phyloP scores from a whole-genome alignment of 2,329 filamentous ascomycete genomes.

The Bipolaris bicolor region DNA sequence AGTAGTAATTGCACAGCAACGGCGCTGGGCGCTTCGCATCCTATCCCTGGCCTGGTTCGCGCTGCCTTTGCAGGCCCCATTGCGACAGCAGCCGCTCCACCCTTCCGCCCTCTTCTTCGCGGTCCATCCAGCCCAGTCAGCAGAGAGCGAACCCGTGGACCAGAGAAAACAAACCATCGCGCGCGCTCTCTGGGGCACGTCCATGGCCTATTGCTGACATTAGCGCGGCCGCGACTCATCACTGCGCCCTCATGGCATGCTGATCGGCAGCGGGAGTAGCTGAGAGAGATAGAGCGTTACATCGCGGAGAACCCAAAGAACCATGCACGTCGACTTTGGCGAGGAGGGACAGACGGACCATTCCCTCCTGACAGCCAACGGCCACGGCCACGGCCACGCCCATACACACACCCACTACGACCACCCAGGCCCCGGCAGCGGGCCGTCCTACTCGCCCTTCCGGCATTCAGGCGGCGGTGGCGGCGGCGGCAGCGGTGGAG shows the following conservation, averaged over 20 bases:
- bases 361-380: conserved; percentile 38
- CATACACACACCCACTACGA: conserved; percentile 40
- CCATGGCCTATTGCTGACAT: conserved; percentile 27
- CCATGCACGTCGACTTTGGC: conserved; percentile 50
- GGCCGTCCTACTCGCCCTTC: conserved; percentile 43
- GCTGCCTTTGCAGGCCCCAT: conserved; percentile 25
- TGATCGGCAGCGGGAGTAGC: conserved; percentile 33
- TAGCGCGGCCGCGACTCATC: conserved; percentile 31
- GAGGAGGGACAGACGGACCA: conserved; percentile 42
- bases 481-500: background rate
- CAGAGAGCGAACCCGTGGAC: background rate
- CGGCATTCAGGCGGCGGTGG: conserved; percentile 31
- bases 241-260: conserved; percentile 38
- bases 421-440: conserved; percentile 36
- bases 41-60: conserved; percentile 30
- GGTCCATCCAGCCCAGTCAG: background rate
- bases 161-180: conserved; percentile 9
- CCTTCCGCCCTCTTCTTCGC: background rate
- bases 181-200: conserved; percentile 21
- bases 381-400: conserved; percentile 39
- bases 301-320: conserved; percentile 42
- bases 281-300: conserved; percentile 29
- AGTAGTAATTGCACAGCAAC: conserved; percentile 16
- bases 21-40: conserved; percentile 39
- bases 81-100: conserved; percentile 19